Percentiles rank a stretch among this genome's conserved stretches.
phyloP scores from a whole-genome alignment of 169 alveolate genomes.

The Cystoisospora suis region DNA sequence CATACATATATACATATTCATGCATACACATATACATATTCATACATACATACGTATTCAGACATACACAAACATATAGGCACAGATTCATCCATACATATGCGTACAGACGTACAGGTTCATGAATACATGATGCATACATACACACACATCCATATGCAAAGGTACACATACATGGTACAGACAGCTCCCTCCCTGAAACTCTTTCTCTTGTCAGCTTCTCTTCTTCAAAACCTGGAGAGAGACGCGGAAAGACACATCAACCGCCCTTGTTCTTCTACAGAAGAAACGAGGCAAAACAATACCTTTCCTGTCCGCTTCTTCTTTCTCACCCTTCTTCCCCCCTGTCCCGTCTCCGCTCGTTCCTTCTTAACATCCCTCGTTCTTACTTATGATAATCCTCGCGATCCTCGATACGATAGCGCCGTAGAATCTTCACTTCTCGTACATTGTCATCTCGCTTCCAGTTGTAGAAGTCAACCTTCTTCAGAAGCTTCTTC shows the following conservation, averaged over 20 bases:
- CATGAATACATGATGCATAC: not conserved
- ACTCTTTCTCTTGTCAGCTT: too few species aligned
- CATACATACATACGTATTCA: not conserved
- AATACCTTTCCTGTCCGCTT: too few species aligned
- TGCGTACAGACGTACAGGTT: not conserved
- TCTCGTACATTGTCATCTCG: constrained; percentile 90
- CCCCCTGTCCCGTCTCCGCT: too few species aligned
- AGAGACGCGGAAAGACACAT: not conserved
- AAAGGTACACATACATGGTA: not conserved
- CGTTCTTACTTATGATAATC: constrained; percentile 94
- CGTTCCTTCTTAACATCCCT: too few species aligned
- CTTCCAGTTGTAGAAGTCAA: constrained; percentile 95
- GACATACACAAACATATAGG: not conserved
- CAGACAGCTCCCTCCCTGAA: not conserved
- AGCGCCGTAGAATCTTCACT: constrained; percentile 89
- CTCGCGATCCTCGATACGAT: constrained; percentile 94
- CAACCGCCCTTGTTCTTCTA: too few species aligned
- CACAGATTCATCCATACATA: too few species aligned
- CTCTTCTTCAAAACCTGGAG: not conserved
- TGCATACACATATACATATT: not conserved
- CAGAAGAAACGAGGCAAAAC: too few species aligned
- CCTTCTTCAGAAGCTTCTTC: constrained; percentile 94
- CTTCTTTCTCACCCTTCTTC: too few species aligned
- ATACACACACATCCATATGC: not conserved
- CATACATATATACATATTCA: not conserved